phyloP scores from a whole-genome alignment of 2,329 filamentous ascomycete genomes.

The Diaporthe capsici region DNA sequence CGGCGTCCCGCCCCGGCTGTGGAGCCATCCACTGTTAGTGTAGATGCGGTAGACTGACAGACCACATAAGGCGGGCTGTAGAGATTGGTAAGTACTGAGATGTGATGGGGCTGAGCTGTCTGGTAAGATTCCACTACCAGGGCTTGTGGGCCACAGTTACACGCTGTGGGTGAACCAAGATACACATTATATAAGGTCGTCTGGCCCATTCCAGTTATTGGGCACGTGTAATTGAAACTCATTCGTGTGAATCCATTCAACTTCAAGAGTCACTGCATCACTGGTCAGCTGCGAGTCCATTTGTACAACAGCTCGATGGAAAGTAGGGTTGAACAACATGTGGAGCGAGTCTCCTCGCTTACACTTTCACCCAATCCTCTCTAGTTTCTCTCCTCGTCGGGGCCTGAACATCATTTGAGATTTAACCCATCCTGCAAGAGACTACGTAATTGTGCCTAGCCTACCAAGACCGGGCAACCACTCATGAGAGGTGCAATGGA shows the following conservation, averaged over 20 bases:
- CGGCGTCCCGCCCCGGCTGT: conserved; percentile 16
- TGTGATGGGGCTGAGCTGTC: background rate
- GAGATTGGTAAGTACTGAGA: background rate
- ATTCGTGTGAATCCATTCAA: background rate
- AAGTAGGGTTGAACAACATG: background rate
- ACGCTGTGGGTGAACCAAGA: background rate
- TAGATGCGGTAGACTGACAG: no score
- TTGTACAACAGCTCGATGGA: background rate
- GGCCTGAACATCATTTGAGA: background rate
- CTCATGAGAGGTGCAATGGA: background rate
- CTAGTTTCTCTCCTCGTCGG: background rate
- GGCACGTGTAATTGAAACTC: background rate
- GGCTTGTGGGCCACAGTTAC: background rate
- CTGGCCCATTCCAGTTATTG: background rate
- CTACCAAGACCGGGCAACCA: background rate
- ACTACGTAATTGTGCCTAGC: conserved; percentile 2
- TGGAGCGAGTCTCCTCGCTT: background rate
- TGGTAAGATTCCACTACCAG: background rate
- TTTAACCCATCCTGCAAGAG: background rate
- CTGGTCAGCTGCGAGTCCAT: background rate
- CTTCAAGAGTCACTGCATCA: background rate
- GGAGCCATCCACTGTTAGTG: background rate
- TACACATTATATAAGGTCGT: no score
- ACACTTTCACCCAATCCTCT: background rate
- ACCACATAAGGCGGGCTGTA: background rate